Base-by-base conservation (phyloP, 805 yeast species). In the Nakazawaea populi region DNA sequence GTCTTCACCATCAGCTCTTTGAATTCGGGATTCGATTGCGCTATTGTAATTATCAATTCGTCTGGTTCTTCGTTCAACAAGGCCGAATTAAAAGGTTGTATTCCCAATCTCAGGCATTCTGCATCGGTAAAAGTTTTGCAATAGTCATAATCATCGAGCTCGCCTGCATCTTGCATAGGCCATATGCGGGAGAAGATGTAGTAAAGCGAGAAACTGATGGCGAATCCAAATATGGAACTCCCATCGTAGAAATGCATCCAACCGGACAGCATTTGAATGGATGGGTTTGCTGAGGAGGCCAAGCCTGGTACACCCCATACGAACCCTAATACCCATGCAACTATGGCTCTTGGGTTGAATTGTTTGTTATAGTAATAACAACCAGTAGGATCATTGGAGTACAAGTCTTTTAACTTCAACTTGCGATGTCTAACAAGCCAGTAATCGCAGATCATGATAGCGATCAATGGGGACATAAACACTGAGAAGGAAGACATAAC, bases 271-370 rank as follows among this genome's bases (percentile, higher is more conserved):
- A 72, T 57, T 31, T 69, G 66, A 34, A 59, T 52, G 30, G 38
- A 46, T 6, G 56, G 53, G 44, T 57, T 59, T 10, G 54, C 56
- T 58, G 68, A 54, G 64, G 70, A 55, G 61, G 67, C 57, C 24
- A 75, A 61, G 32, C 83, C 83, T 4, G 83, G 82, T 31, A 78
- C 53, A 24, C 80, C 79, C 18, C 80, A 80, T 7, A 72, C 70
- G 59, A 70, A 66, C 32, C 75, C 73, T 6, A 62, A 54, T 2
- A 67, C 44, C 71, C 75, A 75, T 6, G 72, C 64, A 4, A 65
- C 47, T 10, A 71, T 49, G 28, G 72, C 69, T 56, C 75, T 67
- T 67, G 70, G 69, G 59, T 77, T 75, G 55, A 71, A 48, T 10
- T 82, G 82, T 31, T 61, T 54, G 38, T 49, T 59, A 60, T 69